phyloP scores from a whole-genome alignment of 2,329 filamentous ascomycete genomes.

The Acephala macrosclerotiorum region DNA sequence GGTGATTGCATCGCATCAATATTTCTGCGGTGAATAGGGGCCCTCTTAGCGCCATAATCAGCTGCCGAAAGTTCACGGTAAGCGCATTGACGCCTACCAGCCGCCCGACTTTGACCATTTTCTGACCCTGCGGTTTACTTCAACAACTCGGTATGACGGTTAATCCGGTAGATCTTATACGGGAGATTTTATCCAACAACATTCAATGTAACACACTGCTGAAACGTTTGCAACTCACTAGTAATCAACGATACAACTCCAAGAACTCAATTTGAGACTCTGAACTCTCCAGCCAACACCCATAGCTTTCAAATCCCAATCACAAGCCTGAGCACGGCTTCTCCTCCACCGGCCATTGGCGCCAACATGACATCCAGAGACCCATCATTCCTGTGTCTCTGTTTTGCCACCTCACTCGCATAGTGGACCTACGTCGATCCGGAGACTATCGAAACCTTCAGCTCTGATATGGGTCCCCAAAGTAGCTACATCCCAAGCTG shows the following conservation, averaged over 20 bases:
- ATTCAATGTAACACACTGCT: neutral
- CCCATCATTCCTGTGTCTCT: neutral
- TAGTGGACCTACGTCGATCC: slow-evolving; percentile 9
- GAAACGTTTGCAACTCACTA: slow-evolving; percentile 1
- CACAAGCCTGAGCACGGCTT: neutral
- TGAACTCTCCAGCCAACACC: neutral
- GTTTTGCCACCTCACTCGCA: slow-evolving; percentile 1
- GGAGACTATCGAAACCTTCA: neutral
- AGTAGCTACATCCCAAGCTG: neutral
- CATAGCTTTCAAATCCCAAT: neutral
- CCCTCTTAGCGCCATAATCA: neutral
- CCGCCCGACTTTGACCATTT: neutral
- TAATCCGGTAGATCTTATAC: slow-evolving; percentile 8
- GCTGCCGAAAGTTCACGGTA: neutral
- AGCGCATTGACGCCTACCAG: neutral
- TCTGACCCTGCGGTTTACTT: neutral
- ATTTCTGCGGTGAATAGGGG: neutral
- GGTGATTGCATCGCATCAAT: neutral
- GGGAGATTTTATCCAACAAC: slow-evolving; percentile 10
- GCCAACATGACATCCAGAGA: neutral
- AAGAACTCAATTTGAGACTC: neutral
- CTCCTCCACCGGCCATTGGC: neutral
- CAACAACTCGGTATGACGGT: neutral
- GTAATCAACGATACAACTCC: neutral
- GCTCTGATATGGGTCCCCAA: neutral